Percentiles rank a stretch among this genome's conserved stretches.
Evolutionary conservation across 2,329 filamentous ascomycete genomes (phyloP).

Genomic region (Neopestalotiopsis clavispora): DNA sequence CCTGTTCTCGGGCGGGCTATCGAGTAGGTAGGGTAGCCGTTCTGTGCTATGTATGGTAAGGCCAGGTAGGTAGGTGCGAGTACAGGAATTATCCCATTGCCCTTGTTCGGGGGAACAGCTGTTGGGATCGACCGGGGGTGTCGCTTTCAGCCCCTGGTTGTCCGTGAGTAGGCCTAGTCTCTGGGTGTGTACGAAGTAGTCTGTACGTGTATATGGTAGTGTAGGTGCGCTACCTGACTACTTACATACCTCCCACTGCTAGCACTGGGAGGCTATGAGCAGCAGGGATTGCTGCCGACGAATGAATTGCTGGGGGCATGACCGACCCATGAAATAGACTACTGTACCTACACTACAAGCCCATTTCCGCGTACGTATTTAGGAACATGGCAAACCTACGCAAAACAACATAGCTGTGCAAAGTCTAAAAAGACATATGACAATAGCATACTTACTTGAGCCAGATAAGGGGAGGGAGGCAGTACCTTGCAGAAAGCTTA

Average conservation of each 20-base stretch:
- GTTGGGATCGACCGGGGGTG: neutral
- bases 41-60: too few species aligned
- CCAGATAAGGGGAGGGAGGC: too few species aligned
- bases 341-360: neutral
- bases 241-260: neutral
- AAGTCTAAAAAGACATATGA: neutral
- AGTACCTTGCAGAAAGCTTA: too few species aligned
- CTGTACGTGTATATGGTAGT: neutral
- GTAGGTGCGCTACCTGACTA: neutral
- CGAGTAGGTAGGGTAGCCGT: too few species aligned
- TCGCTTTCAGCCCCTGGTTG: conserved; percentile 9
- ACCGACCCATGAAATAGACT: conserved; percentile 19
- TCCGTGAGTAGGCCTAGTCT: neutral
- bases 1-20: too few species aligned
- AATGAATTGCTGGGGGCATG: conserved; percentile 9
- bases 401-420: neutral
- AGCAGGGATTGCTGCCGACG: neutral
- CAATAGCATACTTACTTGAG: too few species aligned
- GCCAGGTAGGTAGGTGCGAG: too few species aligned
- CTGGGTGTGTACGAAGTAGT: too few species aligned
- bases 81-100: neutral
- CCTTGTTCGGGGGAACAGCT: conserved; percentile 3
- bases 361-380: neutral
- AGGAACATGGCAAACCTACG: neutral
- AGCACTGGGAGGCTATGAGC: neutral